Percentiles rank a stretch among this genome's conserved stretches.
Evolutionary conservation across 257 asterid species (phyloP).

Genomic region (Ophiorrhiza pumila): DNA sequence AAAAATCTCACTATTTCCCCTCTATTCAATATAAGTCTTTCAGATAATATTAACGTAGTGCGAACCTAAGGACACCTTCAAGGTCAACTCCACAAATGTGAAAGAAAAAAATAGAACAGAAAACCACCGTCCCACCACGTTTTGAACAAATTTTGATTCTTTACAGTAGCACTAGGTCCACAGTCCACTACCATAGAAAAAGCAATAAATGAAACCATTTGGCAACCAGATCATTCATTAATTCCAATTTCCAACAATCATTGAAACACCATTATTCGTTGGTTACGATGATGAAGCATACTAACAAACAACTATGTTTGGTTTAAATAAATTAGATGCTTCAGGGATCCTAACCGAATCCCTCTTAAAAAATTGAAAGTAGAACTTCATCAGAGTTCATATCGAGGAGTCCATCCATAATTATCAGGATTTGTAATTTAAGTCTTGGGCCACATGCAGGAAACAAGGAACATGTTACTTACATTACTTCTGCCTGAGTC

Average conservation of each 20-base stretch:
- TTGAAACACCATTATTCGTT: neutral
- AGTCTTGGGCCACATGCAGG: neutral
- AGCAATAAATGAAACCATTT: neutral
- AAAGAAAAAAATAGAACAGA: neutral
- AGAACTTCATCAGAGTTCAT: neutral
- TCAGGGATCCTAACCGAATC: neutral
- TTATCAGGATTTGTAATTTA: neutral
- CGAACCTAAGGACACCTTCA: neutral
- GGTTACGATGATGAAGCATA: too few species aligned
- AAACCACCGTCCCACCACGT: neutral
- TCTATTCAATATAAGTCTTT: neutral
- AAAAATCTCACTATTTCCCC: neutral
- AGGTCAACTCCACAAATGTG: neutral
- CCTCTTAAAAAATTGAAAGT: neutral
- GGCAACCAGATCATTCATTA: neutral
- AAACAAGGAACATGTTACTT: conserved; percentile 2
- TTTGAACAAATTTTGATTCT: neutral
- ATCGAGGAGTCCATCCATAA: neutral
- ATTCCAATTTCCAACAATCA: neutral
- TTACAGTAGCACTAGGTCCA: too few species aligned
- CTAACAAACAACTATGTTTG: neutral
- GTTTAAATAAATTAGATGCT: neutral
- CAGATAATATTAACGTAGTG: neutral
- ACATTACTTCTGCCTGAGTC: neutral
- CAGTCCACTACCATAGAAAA: neutral